Evolutionary conservation across 2,329 filamentous ascomycete genomes (phyloP).

Genomic region (Stagonosporopsis vannaccii): DNA sequence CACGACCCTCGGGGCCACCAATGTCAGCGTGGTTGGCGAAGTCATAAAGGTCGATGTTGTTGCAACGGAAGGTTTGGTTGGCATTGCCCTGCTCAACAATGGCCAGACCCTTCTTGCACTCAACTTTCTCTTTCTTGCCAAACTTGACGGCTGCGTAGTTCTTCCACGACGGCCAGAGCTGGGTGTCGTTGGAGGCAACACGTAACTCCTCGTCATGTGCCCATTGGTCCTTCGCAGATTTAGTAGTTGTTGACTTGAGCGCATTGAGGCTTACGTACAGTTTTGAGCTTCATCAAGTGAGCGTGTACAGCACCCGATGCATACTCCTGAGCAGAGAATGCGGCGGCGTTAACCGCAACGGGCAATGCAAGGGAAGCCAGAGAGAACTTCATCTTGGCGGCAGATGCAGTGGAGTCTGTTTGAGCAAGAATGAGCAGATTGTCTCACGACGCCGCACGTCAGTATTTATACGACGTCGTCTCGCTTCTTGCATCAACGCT

Average conservation of each 20-base stretch:
- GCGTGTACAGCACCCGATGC: constrained; percentile 32
- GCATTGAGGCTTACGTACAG: constrained; percentile 11
- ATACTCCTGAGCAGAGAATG: constrained; percentile 34
- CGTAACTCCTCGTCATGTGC: constrained; percentile 25
- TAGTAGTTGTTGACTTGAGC: background rate
- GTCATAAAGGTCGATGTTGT: constrained; percentile 61
- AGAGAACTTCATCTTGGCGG: constrained; percentile 37
- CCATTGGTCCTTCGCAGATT: constrained; percentile 29
- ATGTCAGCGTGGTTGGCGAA: constrained; percentile 63
- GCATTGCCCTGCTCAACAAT: constrained; percentile 32
- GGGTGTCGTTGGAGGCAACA: constrained; percentile 12
- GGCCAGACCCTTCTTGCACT: constrained; percentile 34
- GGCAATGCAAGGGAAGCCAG: constrained; percentile 32
- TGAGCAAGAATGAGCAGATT: constrained; percentile 37
- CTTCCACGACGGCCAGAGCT: constrained; percentile 32
- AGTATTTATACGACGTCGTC: constrained; percentile 28
- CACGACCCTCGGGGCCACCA: constrained; percentile 53
- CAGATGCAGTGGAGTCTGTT: constrained; percentile 21
- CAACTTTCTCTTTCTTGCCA: constrained; percentile 28
- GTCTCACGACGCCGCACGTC: background rate
- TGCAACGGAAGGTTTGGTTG: constrained; percentile 37
- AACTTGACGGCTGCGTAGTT: constrained; percentile 20
- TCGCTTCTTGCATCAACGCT: constrained; percentile 1
- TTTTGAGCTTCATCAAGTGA: constrained; percentile 38
- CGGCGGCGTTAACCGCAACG: constrained; percentile 31